Percentiles rank a stretch among this genome's conserved stretches.
These are phyloP conservation scores for Sporothrix dimorphospora DNA, from an alignment of 2,329 filamentous ascomycete genomes.

Conservation along the genomic window DNA sequence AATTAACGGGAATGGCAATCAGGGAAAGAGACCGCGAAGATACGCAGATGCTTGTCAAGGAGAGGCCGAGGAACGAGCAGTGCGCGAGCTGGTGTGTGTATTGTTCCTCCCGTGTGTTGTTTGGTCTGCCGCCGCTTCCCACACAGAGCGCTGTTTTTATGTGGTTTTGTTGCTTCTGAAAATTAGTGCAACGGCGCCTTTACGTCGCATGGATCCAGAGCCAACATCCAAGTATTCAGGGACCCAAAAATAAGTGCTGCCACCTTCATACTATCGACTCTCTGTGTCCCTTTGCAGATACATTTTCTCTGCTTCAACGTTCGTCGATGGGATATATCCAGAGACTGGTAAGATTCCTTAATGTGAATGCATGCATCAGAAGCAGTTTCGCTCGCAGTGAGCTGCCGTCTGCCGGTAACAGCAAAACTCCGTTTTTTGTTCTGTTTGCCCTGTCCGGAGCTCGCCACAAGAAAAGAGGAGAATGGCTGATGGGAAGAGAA, in stretches of 20 bases:
- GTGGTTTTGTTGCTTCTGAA: background rate
- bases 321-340: background rate
- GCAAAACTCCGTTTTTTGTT: constrained; percentile 18
- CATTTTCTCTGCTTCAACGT: background rate
- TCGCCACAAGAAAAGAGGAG: constrained; percentile 8
- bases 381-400: constrained; percentile 4
- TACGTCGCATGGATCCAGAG: constrained; percentile 1
- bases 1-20: background rate
- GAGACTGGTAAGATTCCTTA: background rate
- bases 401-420: constrained; percentile 3
- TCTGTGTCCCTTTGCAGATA: background rate
- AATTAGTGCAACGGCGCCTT: background rate
- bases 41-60: background rate
- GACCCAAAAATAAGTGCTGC: background rate
- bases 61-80: constrained; percentile 14
- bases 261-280: background rate
- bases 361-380: constrained; percentile 12
- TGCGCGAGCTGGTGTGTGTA: constrained; percentile 1
- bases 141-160: constrained; percentile 11
- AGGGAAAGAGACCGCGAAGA: background rate
- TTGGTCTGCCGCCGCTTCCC: constrained; percentile 7
- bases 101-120: constrained; percentile 6
- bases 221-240: background rate
- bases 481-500: background rate
- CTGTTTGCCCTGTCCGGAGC: background rate